Conservation (phyloP, 1,284 basidiomycete species). For the Ceratobasidium sp. region DNA sequence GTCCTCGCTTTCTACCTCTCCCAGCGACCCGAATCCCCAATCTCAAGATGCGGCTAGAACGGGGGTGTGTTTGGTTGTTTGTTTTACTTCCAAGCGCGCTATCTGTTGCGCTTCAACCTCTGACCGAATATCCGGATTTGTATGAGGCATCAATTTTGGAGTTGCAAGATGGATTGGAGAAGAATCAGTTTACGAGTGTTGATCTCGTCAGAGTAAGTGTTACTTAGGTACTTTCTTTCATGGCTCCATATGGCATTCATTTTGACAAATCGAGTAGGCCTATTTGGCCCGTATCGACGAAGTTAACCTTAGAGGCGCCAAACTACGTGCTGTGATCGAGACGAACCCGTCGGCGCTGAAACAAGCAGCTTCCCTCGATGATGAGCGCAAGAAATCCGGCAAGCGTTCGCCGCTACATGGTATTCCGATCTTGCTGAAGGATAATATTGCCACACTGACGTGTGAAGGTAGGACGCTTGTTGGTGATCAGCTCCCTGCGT, state of each 20-base stretch:
- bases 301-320: conserved; percentile 51
- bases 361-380: conserved; percentile 50
- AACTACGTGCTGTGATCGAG: conserved; percentile 53
- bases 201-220: conserved; percentile 62
- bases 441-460: conserved; percentile 53
- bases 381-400: conserved; percentile 46
- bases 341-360: conserved; percentile 51
- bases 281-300: conserved; percentile 54
- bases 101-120: too few relatives aligned
- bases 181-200: conserved; percentile 60
- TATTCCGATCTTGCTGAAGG: conserved; percentile 55
- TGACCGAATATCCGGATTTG: conserved; percentile 57
- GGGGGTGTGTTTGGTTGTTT: too few relatives aligned
- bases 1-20: too few relatives aligned
- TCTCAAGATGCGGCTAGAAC: too few relatives aligned
- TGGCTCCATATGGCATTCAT: background rate
- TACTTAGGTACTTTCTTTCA: too few relatives aligned
- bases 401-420: conserved; percentile 52
- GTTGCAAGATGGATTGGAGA: conserved; percentile 59
- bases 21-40: too few relatives aligned
- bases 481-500: background rate
- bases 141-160: conserved; percentile 62
- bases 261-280: conserved; percentile 46
- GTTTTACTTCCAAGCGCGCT: too few relatives aligned
- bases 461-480: conserved; percentile 27